phyloP scores from a whole-genome alignment of 2,329 filamentous ascomycete species.

The Pseudovirgaria hyperparasitica region DNA sequence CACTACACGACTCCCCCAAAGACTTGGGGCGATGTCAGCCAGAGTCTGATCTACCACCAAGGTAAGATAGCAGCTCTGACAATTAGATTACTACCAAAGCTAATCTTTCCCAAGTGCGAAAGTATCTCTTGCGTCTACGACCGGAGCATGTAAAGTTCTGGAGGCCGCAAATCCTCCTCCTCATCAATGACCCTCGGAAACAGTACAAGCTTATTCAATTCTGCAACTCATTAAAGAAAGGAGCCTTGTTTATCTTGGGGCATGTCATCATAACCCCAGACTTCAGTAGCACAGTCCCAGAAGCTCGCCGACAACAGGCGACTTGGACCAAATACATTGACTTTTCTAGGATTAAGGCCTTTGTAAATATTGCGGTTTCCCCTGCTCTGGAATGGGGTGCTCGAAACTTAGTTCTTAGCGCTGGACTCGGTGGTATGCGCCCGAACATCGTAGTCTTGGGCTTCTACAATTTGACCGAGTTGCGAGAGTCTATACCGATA shows the following conservation, averaged over 20 bases:
- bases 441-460: constrained; percentile 77
- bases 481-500: constrained; percentile 47
- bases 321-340: constrained; percentile 83
- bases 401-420: constrained; percentile 67
- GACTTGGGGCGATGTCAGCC: constrained; percentile 80
- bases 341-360: constrained; percentile 75
- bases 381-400: constrained; percentile 76
- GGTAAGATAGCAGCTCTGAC: too few relatives aligned
- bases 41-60: constrained; percentile 82
- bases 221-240: constrained; percentile 85
- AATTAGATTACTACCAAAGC: too few relatives aligned
- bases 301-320: constrained; percentile 67
- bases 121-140: constrained; percentile 70
- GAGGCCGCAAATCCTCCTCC: constrained; percentile 74
- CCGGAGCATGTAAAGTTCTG: constrained; percentile 92
- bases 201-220: constrained; percentile 80
- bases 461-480: constrained; percentile 68
- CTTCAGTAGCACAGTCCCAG: constrained; percentile 64
- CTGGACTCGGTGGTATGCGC: constrained; percentile 75
- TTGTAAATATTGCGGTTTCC: constrained; percentile 75
- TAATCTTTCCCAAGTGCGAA: too few relatives aligned
- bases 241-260: constrained; percentile 69
- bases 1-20: constrained; percentile 80
- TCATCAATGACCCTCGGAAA: constrained; percentile 70
- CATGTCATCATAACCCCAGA: constrained; percentile 81